Evolutionary conservation across 2,329 filamentous ascomycete genomes (phyloP), one percentile per base, ranked within the genome.

Genomic region (Scedosporium dehoogii): DNA sequence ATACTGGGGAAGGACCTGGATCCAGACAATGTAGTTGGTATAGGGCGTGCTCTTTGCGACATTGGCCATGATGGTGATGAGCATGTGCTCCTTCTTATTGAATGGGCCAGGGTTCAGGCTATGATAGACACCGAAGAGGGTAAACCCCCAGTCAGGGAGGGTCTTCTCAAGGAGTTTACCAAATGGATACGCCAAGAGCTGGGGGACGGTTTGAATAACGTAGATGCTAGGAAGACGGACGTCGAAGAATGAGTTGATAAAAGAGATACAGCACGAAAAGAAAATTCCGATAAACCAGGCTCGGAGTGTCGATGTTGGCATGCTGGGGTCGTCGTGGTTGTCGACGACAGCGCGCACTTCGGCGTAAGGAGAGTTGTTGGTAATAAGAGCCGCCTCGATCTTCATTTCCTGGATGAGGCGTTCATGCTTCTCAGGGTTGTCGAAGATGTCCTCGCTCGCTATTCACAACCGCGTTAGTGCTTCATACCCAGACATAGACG

Each of bases 51-150:
- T 78, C 70, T 77, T 80, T 12, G 79, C 78, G 12, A 81, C 81
- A 69, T 87, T 87, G 62, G 86, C 83, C 81, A 84, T 84, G 70
- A 84, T 82, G 63, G 80, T 81, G 65, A 85, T 82, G 48, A 86
- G 74, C 76, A 83, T 82, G 68, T 86, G 83, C 70, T 86, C 83
- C 71, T 86, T 86, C 67, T 79, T 79, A 61, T 79, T 81, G 68
- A 85, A 85, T 1, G 78, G 79, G 0, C 82, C 81, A 0, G 82
- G 81, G 67, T 84, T 85, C 14, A 84, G 74, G 4, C 75, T 78
- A 68, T 81, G 78, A 21, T 76, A 74, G 23, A 75, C 67, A 9
- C 79, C 79, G 64, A 73, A 73, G 3, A 75, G 65, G 0, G 68
- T 72, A 66, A 85, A 75, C 41, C 78, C 78, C 56, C 69, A 72